Evolutionary conservation across 306 rosid species (phyloP), one percentile per base, ranked within the genome.

Genomic region (Acacia acuminata): DNA sequence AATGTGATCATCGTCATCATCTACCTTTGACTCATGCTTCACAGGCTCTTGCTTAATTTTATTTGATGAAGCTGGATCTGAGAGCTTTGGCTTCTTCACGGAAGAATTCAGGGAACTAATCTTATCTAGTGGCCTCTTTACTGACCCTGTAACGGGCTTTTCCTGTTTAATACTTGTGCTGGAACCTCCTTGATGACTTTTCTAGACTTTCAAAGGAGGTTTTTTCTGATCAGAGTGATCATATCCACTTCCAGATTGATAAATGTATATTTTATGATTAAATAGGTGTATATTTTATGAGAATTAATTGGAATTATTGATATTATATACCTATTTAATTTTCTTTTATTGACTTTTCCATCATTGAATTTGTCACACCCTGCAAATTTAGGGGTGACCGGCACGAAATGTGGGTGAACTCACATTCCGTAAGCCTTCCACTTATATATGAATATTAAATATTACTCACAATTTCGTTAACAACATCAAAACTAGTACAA

Each of bases 51-150:
- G 83, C 78, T 82, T 82, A n/a, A 45, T 61, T 77, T 88, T 88
- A 38, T 76, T 43, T 22, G 83, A 80, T 72, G 82, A 43, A 44
- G 77, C 79, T 48, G 79, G 55, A 58, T 34, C 79, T 15, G 83
- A 82, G 76, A 85, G 68, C 85, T 88, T 88, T 9, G 87, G 38
- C 81, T 88, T 88, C 84, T 88, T 88, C 15, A 30, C 61, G 13
- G 30, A 61, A 63, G 83, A 78, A 14, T 79, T 64, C 50, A 27
- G 4, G 45, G 82, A 77, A 68, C 83, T 71, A 68, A 50, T 80
- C 40, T 82, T 79, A 72, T 82, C 87, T 34, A 80, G 58, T 19
- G 84, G 88, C 75, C 90, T 82, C 85, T 87, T 87, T 58, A 32
- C 77, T 48, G 85, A 83, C n/a, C 80, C 47, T 60, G 77, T 22